A percentile compares a stretch with the other conserved stretches of the same genome.
Conservation (phyloP, 768 basidiomycete species). For the Rhodotorula toruloides region DNA sequence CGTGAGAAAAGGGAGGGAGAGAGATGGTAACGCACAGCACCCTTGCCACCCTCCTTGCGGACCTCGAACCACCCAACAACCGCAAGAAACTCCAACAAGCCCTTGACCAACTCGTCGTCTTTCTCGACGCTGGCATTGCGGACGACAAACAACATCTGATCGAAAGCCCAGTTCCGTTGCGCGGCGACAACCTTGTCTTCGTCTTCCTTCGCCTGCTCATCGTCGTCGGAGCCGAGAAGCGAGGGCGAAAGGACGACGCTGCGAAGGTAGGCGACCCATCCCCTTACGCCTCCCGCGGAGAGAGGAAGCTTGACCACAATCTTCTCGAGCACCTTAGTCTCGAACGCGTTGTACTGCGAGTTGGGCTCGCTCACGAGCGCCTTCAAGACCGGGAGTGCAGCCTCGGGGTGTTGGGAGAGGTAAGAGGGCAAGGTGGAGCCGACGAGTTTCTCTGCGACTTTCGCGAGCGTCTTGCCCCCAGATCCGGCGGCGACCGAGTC, state of each 20-base stretch:
- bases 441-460: slow-evolving; percentile 77
- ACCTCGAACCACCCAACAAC: slow-evolving; percentile 75
- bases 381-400: slow-evolving; percentile 77
- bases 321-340: slow-evolving; percentile 83
- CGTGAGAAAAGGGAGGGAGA: background rate
- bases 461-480: slow-evolving; percentile 76
- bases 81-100: slow-evolving; percentile 71
- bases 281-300: slow-evolving; percentile 68
- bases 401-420: slow-evolving; percentile 66
- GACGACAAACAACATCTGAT: slow-evolving; percentile 74
- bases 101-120: slow-evolving; percentile 68
- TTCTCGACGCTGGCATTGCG: slow-evolving; percentile 56
- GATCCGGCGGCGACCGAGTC: slow-evolving; percentile 42
- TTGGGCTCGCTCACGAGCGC: slow-evolving; percentile 70
- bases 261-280: slow-evolving; percentile 68
- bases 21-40: slow-evolving; percentile 38
- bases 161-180: slow-evolving; percentile 73
- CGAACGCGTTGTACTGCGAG: slow-evolving; percentile 74
- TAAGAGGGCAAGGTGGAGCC: slow-evolving; percentile 65
- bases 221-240: slow-evolving; percentile 31
- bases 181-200: slow-evolving; percentile 43
- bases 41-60: slow-evolving; percentile 68
- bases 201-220: slow-evolving; percentile 48
- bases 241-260: slow-evolving; percentile 53
- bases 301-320: slow-evolving; percentile 69